Evolutionary conservation across 305 asterid genomes (phyloP).

Genomic region (Nicotiana rustica): DNA sequence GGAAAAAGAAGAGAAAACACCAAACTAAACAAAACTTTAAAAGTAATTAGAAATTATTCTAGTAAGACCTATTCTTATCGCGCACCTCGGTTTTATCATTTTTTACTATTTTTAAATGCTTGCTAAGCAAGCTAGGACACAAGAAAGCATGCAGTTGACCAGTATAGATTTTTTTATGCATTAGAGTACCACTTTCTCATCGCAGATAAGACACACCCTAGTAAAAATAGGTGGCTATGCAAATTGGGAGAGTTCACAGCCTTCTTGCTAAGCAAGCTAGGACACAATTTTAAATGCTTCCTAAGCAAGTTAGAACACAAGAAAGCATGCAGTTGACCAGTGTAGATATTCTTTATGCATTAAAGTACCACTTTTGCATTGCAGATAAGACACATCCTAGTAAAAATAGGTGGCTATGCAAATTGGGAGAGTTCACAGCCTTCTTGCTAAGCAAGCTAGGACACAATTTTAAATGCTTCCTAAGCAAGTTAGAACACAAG

Average conservation of each 20-base stretch:
- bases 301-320: conserved; percentile 9
- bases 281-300: background rate
- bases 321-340: conserved; percentile 17
- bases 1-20: background rate
- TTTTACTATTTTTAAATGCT: conserved; percentile 6
- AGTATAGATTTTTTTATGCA: background rate
- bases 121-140: background rate
- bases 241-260: background rate
- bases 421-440: background rate
- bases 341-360: background rate
- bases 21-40: background rate
- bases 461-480: no score
- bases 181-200: background rate
- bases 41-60: conserved; percentile 12
- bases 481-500: background rate
- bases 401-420: conserved; percentile 16
- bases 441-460: no score
- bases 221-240: conserved; percentile 15
- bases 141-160: conserved; percentile 18
- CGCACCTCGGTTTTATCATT: conserved; percentile 2
- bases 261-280: background rate
- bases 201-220: background rate
- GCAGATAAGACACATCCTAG: background rate
- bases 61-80: background rate
- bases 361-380: background rate